phyloP scores from a whole-genome alignment of 495 filamentous ascomycete genomes.

The Talaromyces adpressus region DNA sequence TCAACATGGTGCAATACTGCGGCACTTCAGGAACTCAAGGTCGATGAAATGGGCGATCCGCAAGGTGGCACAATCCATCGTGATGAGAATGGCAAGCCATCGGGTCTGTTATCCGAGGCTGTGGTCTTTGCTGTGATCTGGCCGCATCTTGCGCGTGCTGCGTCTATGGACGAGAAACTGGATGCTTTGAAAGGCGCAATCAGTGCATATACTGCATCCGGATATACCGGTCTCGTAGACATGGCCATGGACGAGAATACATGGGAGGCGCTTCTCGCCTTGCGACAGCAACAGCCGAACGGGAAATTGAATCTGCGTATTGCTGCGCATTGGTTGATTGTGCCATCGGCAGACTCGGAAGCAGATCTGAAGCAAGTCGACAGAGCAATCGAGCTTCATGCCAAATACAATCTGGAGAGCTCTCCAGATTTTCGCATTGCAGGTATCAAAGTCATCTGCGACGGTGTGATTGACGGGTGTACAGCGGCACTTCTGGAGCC shows the following conservation, averaged over 20 bases:
- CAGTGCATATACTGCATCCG: slow-evolving; percentile 42
- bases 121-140: slow-evolving; percentile 50
- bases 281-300: slow-evolving; percentile 28
- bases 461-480: slow-evolving; percentile 61
- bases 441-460: slow-evolving; percentile 64
- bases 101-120: slow-evolving; percentile 52
- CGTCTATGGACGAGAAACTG: slow-evolving; percentile 45
- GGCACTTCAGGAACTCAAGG: slow-evolving; percentile 44
- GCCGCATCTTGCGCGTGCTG: slow-evolving; percentile 48
- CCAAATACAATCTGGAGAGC: slow-evolving; percentile 35
- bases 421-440: slow-evolving; percentile 50
- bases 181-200: slow-evolving; percentile 43
- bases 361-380: slow-evolving; percentile 49
- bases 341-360: slow-evolving; percentile 30
- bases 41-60: slow-evolving; percentile 39
- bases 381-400: slow-evolving; percentile 48
- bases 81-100: slow-evolving; percentile 41
- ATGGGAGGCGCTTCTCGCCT: slow-evolving; percentile 49
- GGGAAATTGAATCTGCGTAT: slow-evolving; percentile 44
- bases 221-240: slow-evolving; percentile 59
- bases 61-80: slow-evolving; percentile 52
- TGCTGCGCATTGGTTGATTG: slow-evolving; percentile 58
- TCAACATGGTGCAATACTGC: slow-evolving; percentile 55
- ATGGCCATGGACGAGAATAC: slow-evolving; percentile 63
- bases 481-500: slow-evolving; percentile 56